Percentiles rank a stretch among this genome's conserved stretches.
Evolutionary conservation across 768 basidiomycete genomes (phyloP).

Genomic region (Russula emetica): DNA sequence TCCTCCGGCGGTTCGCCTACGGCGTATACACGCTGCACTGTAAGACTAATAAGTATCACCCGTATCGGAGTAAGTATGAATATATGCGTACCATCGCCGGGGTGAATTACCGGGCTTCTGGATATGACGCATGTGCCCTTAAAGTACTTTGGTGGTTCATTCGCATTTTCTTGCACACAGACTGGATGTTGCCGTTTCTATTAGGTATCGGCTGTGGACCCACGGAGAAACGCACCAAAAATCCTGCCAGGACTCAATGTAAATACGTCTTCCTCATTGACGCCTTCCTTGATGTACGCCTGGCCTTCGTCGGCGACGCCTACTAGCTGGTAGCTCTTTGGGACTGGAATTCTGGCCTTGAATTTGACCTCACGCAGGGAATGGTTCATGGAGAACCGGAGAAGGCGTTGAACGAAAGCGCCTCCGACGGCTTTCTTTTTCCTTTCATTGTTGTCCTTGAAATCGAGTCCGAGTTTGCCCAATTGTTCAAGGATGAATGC

Average conservation of each 20-base stretch:
- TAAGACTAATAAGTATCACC: neutral
- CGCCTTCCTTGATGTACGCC: slow-evolving; percentile 19
- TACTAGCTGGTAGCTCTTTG: slow-evolving; percentile 62
- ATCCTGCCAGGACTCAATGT: slow-evolving; percentile 13
- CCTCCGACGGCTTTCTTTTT: slow-evolving; percentile 43
- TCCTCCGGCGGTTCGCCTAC: slow-evolving; percentile 32
- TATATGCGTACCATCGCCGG: slow-evolving; percentile 33
- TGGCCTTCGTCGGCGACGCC: slow-evolving; percentile 81
- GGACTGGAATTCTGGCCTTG: slow-evolving; percentile 67
- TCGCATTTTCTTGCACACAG: slow-evolving; percentile 16
- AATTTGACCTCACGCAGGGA: slow-evolving; percentile 73
- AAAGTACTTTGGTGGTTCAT: slow-evolving; percentile 10
- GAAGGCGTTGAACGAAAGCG: slow-evolving; percentile 53
- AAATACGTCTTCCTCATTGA: slow-evolving; percentile 5
- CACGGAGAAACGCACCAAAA: slow-evolving; percentile 11
- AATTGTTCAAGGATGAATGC: slow-evolving; percentile 49
- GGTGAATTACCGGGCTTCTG: slow-evolving; percentile 36
- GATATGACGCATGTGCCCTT: slow-evolving; percentile 29
- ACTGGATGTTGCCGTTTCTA: neutral
- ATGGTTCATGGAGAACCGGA: slow-evolving; percentile 57
- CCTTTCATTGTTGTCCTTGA: slow-evolving; percentile 38
- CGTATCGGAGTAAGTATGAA: neutral
- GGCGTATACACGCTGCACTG: slow-evolving; percentile 32
- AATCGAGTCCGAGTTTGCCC: slow-evolving; percentile 45
- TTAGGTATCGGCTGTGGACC: neutral